Evolutionary conservation across 1,284 basidiomycete species (phyloP).

Genomic region (Microbotryomycetes sp.): DNA sequence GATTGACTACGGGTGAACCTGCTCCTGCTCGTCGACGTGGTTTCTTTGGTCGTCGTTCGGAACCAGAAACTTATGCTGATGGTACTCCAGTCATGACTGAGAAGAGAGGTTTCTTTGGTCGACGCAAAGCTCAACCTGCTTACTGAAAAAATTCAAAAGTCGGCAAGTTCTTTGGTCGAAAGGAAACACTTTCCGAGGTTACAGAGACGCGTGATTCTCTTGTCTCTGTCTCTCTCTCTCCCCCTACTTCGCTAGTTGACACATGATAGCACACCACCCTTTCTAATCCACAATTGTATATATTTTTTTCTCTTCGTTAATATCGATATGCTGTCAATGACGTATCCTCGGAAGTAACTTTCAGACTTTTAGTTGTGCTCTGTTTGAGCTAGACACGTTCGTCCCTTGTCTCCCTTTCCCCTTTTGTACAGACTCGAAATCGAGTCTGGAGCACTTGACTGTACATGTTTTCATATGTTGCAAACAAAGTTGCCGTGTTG

Average conservation of each 20-base stretch:
- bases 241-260: no score
- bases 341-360: no score
- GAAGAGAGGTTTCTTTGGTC: conserved; percentile 17
- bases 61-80: conserved; percentile 1
- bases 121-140: not conserved
- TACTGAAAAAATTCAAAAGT: not conserved
- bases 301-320: not conserved
- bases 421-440: no score
- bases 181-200: conserved; percentile 1
- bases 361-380: no score
- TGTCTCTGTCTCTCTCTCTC: no score
- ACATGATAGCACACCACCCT: no score
- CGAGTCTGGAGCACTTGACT: no score
- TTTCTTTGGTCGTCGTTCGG: conserved; percentile 11
- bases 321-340: no score
- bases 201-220: not conserved
- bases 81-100: conserved; percentile 1
- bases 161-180: conserved; percentile 12
- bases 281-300: not conserved
- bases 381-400: no score
- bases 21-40: conserved; percentile 6
- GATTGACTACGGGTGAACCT: not conserved
- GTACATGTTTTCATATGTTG: no score
- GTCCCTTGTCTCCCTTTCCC: no score
- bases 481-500: no score